Base-by-base conservation (phyloP, 345 rosid genomes). In the Sapria himalayana region DNA sequence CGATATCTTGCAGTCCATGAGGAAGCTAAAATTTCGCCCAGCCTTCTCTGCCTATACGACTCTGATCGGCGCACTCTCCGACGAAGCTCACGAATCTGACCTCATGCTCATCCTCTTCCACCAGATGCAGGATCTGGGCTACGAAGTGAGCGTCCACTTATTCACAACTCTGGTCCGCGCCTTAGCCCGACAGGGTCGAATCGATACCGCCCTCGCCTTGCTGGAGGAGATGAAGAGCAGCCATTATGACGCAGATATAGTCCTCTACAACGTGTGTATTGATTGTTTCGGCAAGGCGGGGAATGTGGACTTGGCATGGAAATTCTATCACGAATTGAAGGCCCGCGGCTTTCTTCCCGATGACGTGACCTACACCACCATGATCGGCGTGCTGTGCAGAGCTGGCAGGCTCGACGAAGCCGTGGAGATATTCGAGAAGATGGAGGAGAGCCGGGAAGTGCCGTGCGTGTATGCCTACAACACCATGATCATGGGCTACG, bases 401-500 rank as follows among this genome's bases (percentile, higher is more conserved):
- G 82, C 86, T 11, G 71, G 72, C 45, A 65, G 65, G 56, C 66
- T 89, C 18, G 72, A 69, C 27, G 95, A 82, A 65, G 95, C 93
- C 32, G 77, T 76, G 54, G 77, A 69, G 48, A 58, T 89, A 38
- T 82, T 89, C 50, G 93, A 89, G 70, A 62, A 74, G 51, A 59
- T 82, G 75, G 95, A 82, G 56, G 41, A 38, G 22, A 62, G 49
- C 15, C 60, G 77, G 55, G 50, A 60, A 10, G 95, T 79, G 36
- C 95, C 95, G 3, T 89, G 86, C 57, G 72, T 70, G 4, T 89
- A 76, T 69, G 98, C 92, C 45, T 89, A 79, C 65, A 82, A 72
- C 53, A 89, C 95, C 14, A 76, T 89, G 98, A 74, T 82, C 22
- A 89, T 89, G 98, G 93, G 93, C 21, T 89, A 79, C 45, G 93